Base-by-base conservation (phyloP, 2,329 filamentous ascomycete genomes). In the Harringtonia aguacate region DNA sequence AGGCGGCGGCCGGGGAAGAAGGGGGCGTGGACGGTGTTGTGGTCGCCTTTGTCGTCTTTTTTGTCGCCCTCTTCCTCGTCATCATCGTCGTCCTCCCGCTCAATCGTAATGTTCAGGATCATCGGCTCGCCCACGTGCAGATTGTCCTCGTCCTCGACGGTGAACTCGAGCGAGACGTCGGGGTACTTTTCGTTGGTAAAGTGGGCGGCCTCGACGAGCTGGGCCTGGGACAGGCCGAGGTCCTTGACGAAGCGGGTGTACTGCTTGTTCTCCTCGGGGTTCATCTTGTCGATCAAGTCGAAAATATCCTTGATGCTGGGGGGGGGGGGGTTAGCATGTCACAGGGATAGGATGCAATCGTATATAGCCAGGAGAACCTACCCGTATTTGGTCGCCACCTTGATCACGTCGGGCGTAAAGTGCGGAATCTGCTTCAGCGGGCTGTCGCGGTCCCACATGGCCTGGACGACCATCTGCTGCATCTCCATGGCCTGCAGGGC, bases 401-500 rank as follows among this genome's bases (percentile, higher is more conserved):
- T 84, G 53, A 97, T 81, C 41, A 84, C 82, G 48, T 90, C 82
- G 31, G 82, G 77, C 15, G 82, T 79, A 61, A 97, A 97, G 67
- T 97, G 87, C 53, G 92, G 92, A 57, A 98, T 95, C 64, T 98
- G 92, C 69, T 95, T 95, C 53, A 98, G 74, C 33, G 92, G 89
- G 56, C 86, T 94, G 62, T 98, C 92, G 46, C 89, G 84, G 65
- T 98, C 90, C 92, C 92, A 98, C 86, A 97, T 95, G 40, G 84
- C 89, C 66, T 98, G 92, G 4, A 98, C 89, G 43, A 94, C 86
- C 92, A 98, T 98, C 60, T 98, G 92, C 13, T 86, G 94, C 77
- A 98, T 87, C 62, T 98, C 92, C 90, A 98, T 98, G 24, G 92
- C 92, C 56, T 84, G 89, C 82, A 95, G 94, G 48, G 92, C 90